Percentiles rank a stretch among this genome's conserved stretches.
phyloP scores from a whole-genome alignment of 371 early-diverging fungal species.

The Mucor circinelloides region DNA sequence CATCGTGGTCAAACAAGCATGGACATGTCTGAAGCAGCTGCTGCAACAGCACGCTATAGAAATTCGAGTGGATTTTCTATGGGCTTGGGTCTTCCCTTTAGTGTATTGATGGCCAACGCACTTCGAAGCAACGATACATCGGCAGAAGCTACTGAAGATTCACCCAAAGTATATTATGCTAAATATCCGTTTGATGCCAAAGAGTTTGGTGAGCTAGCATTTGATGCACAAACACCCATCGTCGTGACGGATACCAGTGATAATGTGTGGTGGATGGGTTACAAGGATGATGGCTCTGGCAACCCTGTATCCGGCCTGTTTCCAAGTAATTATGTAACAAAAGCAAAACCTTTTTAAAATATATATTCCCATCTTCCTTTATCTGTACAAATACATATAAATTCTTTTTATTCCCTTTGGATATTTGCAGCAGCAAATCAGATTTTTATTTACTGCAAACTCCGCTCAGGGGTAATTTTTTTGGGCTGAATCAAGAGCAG shows the following conservation, averaged over 20 bases:
- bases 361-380: not conserved
- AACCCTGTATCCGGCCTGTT: slow-evolving; percentile 41
- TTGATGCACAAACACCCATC: slow-evolving; percentile 67
- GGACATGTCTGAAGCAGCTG: slow-evolving; percentile 10
- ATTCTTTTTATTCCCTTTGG: no score
- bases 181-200: slow-evolving; percentile 76
- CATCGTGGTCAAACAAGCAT: slow-evolving; percentile 7
- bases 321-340: slow-evolving; percentile 46
- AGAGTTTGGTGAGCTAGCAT: slow-evolving; percentile 76
- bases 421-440: no score
- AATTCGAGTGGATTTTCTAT: slow-evolving; percentile 45
- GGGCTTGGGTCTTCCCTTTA: slow-evolving; percentile 25
- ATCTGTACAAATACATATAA: not conserved
- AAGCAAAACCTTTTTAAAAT: slow-evolving; percentile 15
- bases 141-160: slow-evolving; percentile 33
- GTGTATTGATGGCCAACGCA: slow-evolving; percentile 28
- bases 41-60: not conserved
- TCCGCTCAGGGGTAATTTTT: no score
- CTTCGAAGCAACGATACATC: slow-evolving; percentile 14
- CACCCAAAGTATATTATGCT: slow-evolving; percentile 61
- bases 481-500: no score
- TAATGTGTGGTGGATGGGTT: slow-evolving; percentile 87
- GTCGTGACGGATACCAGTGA: slow-evolving; percentile 79
- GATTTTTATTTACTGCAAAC: no score
- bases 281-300: slow-evolving; percentile 58